A percentile compares a stretch with the other conserved stretches of the same genome.
These are phyloP conservation scores for Fusarium coffeatum DNA, from an alignment of 2,329 filamentous ascomycete genomes.

Conservation along the genomic window DNA sequence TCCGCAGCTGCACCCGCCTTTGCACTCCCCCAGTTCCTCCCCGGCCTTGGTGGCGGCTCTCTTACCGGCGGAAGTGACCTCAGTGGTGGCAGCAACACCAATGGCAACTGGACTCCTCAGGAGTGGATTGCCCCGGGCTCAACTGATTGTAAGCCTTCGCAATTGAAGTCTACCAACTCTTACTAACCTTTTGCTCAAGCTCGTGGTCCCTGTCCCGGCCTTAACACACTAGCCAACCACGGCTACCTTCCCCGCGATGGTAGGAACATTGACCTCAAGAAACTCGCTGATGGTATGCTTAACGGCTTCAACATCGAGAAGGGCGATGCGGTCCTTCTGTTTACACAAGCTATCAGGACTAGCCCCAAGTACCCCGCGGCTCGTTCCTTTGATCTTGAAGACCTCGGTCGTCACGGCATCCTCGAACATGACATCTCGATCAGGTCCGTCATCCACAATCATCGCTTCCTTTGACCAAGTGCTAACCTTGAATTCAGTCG, in stretches of 20 bases:
- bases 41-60: background rate
- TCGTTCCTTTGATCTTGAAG: background rate
- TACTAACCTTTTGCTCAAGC: background rate
- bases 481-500: background rate
- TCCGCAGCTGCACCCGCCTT: rapidly evolving
- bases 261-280: slow-evolving; percentile 3
- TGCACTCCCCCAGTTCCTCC: background rate
- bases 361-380: background rate
- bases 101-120: slow-evolving; percentile 2
- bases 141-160: background rate
- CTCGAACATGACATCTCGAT: slow-evolving; percentile 14
- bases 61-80: background rate
- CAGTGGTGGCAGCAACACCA: background rate
- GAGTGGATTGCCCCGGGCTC: background rate
- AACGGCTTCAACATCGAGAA: slow-evolving; percentile 7
- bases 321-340: slow-evolving; percentile 3
- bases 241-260: slow-evolving; percentile 11
- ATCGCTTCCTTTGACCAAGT: rapidly evolving
- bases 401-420: slow-evolving; percentile 6
- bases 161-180: rapidly evolving
- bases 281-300: slow-evolving; percentile 7
- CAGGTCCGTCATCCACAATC: background rate
- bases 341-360: slow-evolving; percentile 10
- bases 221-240: slow-evolving; percentile 16
- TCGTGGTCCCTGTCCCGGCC: slow-evolving; percentile 11